Evolutionary conservation across 2,329 filamentous ascomycete species (phyloP).

Genomic region (Colletotrichum cordylinicola): DNA sequence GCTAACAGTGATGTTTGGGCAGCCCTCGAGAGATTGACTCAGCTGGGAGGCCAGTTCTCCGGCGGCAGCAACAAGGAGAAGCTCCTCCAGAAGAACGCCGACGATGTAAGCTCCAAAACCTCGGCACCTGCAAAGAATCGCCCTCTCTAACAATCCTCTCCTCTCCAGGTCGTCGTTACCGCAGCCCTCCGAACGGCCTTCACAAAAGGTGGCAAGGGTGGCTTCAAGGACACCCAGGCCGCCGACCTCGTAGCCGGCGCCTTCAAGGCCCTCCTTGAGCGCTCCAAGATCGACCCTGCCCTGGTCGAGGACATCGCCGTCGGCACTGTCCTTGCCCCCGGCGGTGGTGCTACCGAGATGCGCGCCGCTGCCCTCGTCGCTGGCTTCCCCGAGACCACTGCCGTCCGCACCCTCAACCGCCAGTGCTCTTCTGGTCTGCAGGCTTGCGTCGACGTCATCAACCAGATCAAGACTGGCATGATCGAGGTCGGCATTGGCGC

Average conservation of each 20-base stretch:
- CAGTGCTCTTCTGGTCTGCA: slow-evolving; percentile 95
- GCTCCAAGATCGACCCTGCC: slow-evolving; percentile 86
- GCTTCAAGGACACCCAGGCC: slow-evolving; percentile 92
- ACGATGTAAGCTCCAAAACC: slow-evolving; percentile 57
- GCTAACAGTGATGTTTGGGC: not conserved
- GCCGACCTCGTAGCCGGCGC: slow-evolving; percentile 86
- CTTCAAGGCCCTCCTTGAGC: slow-evolving; percentile 80
- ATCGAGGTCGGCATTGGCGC: slow-evolving; percentile 95
- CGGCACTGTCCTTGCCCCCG: slow-evolving; percentile 88
- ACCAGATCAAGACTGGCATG: slow-evolving; percentile 89
- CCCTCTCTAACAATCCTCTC: slow-evolving; percentile 28
- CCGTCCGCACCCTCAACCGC: slow-evolving; percentile 89
- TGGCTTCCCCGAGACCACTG: slow-evolving; percentile 84
- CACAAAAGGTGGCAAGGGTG: slow-evolving; percentile 91
- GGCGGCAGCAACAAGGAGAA: slow-evolving; percentile 55
- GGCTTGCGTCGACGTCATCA: slow-evolving; percentile 91
- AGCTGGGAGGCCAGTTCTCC: slow-evolving; percentile 67
- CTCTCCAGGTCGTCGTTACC: slow-evolving; percentile 81
- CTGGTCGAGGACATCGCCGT: slow-evolving; percentile 94
- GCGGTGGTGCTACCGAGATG: slow-evolving; percentile 96
- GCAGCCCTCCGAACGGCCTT: slow-evolving; percentile 90
- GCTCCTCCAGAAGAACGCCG: slow-evolving; percentile 69
- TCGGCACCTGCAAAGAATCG: not conserved
- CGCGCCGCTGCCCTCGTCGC: slow-evolving; percentile 89
- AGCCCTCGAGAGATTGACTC: slow-evolving; percentile 64